Percentiles rank a stretch among this genome's conserved stretches.
Conservation (phyloP, 768 basidiomycete species). For the Erythrobasidium yunnanense region DNA sequence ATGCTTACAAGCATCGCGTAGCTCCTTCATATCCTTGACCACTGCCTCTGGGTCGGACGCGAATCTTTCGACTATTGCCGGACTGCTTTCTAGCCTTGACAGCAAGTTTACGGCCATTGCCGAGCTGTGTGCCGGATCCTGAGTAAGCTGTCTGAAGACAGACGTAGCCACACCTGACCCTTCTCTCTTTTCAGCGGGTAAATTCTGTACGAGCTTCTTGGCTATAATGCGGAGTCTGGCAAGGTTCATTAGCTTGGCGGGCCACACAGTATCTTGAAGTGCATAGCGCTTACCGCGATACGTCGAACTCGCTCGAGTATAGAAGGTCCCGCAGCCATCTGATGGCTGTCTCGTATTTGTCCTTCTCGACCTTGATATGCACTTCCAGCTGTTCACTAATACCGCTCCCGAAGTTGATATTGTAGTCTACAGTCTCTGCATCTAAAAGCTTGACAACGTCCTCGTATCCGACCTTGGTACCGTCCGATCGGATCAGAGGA, state of each 20-base stretch:
- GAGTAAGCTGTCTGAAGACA: slow-evolving; percentile 57
- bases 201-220: slow-evolving; percentile 76
- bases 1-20: slow-evolving; percentile 56
- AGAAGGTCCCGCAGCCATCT: slow-evolving; percentile 76
- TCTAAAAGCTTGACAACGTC: slow-evolving; percentile 83
- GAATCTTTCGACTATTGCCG: slow-evolving; percentile 58
- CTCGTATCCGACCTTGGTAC: slow-evolving; percentile 66
- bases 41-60: slow-evolving; percentile 63
- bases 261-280: too few species aligned
- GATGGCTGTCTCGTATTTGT: slow-evolving; percentile 67
- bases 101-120: slow-evolving; percentile 49
- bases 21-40: slow-evolving; percentile 61
- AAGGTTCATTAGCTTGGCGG: too few species aligned
- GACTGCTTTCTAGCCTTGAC: slow-evolving; percentile 66
- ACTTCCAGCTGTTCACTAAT: slow-evolving; percentile 68
- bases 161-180: slow-evolving; percentile 69
- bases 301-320: slow-evolving; percentile 62
- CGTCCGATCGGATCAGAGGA: slow-evolving; percentile 60
- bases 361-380: slow-evolving; percentile 70
- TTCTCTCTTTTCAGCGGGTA: slow-evolving; percentile 84
- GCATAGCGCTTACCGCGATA: slow-evolving; percentile 52
- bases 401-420: slow-evolving; percentile 54
- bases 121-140: slow-evolving; percentile 54
- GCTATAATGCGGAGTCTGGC: slow-evolving; percentile 71
- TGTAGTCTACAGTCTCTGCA: slow-evolving; percentile 80